Base-by-base conservation (phyloP, 2,329 filamentous ascomycete species). In the Fusarium clavum region DNA sequence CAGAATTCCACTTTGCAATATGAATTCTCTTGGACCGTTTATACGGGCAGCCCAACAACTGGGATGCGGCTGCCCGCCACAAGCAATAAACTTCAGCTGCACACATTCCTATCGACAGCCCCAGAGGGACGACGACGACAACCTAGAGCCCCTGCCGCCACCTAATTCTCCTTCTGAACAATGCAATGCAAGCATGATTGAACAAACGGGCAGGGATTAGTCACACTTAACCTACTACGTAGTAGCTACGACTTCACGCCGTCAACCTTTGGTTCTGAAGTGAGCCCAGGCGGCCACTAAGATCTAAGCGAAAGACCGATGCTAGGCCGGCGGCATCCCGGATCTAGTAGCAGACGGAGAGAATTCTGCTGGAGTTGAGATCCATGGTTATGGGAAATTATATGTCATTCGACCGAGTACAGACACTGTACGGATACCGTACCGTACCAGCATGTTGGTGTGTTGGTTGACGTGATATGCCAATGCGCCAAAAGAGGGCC, bases 251-350 rank as follows among this genome's bases (percentile, higher is more conserved):
- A 58, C 57, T 57, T 59, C 29, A 61, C 46, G 44, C 64, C 54
- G 51, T 40, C 54, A 49, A 44, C 43, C 24, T 45, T 46, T 49
- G 46, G 48, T 47, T 40, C 54, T 38, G 40, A 32, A 38, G 45
- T 27, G 57, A 56, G 52, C 51, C 29, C 30, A 34, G 55, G 30
- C 66, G 46, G 49, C 61, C 61, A 61, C 71, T 73, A 74, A 67
- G 67, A 74, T 74, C 67, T 71, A 73, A 60, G 56, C 62, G 60
- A 73, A 61, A 64, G 58, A 9, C 43, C 44, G 44, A 29, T 43
- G 29, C 61, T 41, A 59, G 44, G 57, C 11, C 30, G 30, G 14
- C 46, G 48, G 46, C 14, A 32, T 49, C 46, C 53, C 70, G 57
- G 68, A 72, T 73, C 63, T 61, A 62, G 51, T 55, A 43, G 45